Evolutionary conservation across 805 yeast species (phyloP), one percentile per base, ranked within the genome.

Genomic region (Wickerhamiella dianesei): DNA sequence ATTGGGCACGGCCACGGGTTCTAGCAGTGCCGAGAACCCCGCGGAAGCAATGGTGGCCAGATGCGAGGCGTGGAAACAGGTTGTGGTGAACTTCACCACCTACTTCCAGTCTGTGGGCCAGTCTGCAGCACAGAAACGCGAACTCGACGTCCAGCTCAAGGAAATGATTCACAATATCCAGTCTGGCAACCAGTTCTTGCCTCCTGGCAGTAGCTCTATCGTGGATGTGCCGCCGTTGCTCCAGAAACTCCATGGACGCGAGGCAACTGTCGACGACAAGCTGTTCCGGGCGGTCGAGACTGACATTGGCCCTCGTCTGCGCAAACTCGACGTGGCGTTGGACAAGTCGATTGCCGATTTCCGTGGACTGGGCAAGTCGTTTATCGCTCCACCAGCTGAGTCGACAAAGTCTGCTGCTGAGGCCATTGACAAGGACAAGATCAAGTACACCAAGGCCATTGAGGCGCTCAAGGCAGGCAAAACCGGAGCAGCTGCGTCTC

Each of bases 341-440:
- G 65, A 80, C 49, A 78, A 83, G 44, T 87, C 88, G 59, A 86
- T 89, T 52, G 83, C 82, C 62, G 96, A 89, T 64, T 89, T 92
- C 68, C 81, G 79, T 55, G 84, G 81, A 60, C 74, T 76, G 45
- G 79, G 87, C 53, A 68, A 70, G 36, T 77, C 75, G 57, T 95
- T 86, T 60, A 73, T 81, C 48, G 71, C 17, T 36, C 19, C 39
- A 36, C 39, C 39, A 36, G 39, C 17, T n/a, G 39, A 36, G 17
- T 16, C 39, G 14, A 36, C 19, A 16, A 36, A 36, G 19, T n/a
- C 39, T 18, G 19, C 17, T 36, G 39, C 17, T n/a, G 40, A 62
- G 65, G 54, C 70, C 65, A 48, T 60, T 18, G 22, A 51, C 40
- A 21, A 43, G 35, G 16, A 44, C 29, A 25, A 62, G 48, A 72